These are phyloP conservation scores for Globisporangium cylindrosporum DNA, from an alignment of 352 stramenopile genomes.

Conservation along the genomic window DNA sequence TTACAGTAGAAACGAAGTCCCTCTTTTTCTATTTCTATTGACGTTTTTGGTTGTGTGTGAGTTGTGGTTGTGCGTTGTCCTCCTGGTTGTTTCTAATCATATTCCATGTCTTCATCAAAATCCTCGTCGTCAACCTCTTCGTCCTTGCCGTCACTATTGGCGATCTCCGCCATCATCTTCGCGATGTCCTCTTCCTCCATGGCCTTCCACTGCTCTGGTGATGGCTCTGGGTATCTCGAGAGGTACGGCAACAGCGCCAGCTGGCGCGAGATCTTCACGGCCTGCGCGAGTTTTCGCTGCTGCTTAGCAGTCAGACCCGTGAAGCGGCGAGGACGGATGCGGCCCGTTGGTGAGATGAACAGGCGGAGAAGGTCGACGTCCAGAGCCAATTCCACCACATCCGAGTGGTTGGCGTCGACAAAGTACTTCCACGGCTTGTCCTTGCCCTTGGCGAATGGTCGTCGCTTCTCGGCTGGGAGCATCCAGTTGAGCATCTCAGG, in stretches of 20 bases:
- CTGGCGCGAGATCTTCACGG: constrained; percentile 79
- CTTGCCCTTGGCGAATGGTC: constrained; percentile 49
- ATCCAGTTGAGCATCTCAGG: constrained; percentile 88
- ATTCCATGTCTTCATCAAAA: constrained; percentile 66
- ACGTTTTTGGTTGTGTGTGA: neutral
- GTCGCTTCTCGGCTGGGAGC: constrained; percentile 57
- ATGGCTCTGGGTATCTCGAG: constrained; percentile 77
- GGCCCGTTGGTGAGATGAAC: constrained; percentile 82
- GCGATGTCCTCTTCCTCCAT: constrained; percentile 82
- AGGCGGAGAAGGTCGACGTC: constrained; percentile 77
- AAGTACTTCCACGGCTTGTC: constrained; percentile 83
- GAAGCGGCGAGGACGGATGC: constrained; percentile 78
- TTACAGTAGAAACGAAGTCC: constrained; percentile 11
- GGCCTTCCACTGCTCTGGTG: constrained; percentile 74
- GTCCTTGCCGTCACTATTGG: constrained; percentile 43
- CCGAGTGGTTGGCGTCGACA: constrained; percentile 64
- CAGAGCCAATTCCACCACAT: constrained; percentile 75
- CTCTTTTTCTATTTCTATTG: constrained; percentile 24
- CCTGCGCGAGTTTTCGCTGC: constrained; percentile 73
- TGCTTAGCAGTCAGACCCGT: constrained; percentile 81
- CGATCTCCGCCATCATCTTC: constrained; percentile 49
- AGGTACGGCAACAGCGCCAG: constrained; percentile 72
- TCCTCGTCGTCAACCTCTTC: constrained; percentile 65
- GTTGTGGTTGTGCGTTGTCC: constrained; percentile 19
- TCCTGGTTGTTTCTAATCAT: constrained; percentile 60